phyloP scores from a whole-genome alignment of 768 basidiomycete species.

The Suillus discolor region DNA sequence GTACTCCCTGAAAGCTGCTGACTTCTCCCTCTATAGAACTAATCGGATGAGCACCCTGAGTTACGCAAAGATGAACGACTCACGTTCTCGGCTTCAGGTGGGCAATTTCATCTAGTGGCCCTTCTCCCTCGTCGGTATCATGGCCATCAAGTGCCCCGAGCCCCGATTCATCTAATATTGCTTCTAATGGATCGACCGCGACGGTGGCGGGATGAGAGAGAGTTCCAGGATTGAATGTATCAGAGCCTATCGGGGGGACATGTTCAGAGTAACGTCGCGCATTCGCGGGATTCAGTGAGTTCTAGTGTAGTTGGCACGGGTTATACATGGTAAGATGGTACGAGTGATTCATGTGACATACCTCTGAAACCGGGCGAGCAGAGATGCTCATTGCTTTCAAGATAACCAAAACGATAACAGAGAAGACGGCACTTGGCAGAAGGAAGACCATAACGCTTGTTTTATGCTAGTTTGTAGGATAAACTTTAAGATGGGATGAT shows the following conservation, averaged over 20 bases:
- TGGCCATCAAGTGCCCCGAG: slow-evolving; percentile 1
- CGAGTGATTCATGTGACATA: neutral
- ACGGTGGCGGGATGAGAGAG: slow-evolving; percentile 13
- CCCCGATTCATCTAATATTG: slow-evolving; percentile 2
- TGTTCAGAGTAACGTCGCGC: neutral
- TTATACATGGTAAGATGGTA: neutral
- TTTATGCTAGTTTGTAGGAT: neutral
- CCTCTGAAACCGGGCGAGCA: slow-evolving; percentile 1
- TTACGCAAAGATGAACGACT: neutral
- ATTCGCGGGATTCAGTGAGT: neutral
- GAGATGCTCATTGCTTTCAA: neutral
- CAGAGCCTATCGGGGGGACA: slow-evolving; percentile 11
- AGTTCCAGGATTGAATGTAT: slow-evolving; percentile 15
- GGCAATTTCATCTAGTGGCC: neutral
- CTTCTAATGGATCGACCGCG: slow-evolving; percentile 7
- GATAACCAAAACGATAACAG: neutral
- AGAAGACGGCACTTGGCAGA: neutral
- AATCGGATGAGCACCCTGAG: neutral
- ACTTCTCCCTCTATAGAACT: neutral
- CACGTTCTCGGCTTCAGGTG: neutral
- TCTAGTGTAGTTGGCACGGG: neutral
- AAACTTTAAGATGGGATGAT: neutral
- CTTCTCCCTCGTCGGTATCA: neutral
- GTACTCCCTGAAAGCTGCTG: neutral
- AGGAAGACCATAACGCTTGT: neutral